phyloP scores from a whole-genome alignment of 768 basidiomycete species.

The Pholiota microspora region DNA sequence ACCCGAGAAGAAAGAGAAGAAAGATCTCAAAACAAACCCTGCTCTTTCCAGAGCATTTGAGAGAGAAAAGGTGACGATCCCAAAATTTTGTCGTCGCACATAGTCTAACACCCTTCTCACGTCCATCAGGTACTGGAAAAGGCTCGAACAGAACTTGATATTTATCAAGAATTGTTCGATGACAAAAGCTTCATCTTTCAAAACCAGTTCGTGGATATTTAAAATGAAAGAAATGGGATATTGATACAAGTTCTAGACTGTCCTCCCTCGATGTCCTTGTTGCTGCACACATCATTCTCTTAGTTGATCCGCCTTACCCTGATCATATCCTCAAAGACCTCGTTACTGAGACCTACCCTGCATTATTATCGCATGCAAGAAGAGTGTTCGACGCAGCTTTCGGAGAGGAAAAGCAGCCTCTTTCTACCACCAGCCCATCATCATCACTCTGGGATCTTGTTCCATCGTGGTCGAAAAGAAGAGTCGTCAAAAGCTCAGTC shows the following conservation, averaged over 20 bases:
- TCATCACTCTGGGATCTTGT: constrained; percentile 39
- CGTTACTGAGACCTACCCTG: constrained; percentile 53
- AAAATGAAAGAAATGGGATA: background rate
- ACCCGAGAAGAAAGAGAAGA: constrained; percentile 27
- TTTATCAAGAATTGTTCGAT: constrained; percentile 56
- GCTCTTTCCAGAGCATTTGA: constrained; percentile 57
- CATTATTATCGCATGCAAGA: constrained; percentile 56
- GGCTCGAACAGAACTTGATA: constrained; percentile 52
- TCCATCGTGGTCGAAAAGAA: constrained; percentile 28
- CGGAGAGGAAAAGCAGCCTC: constrained; percentile 17
- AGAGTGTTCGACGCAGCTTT: constrained; percentile 38
- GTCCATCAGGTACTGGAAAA: constrained; percentile 60
- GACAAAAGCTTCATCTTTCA: constrained; percentile 50
- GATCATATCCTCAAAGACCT: constrained; percentile 57
- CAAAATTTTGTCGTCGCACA: background rate
- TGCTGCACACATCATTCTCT: constrained; percentile 66
- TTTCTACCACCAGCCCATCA: constrained; percentile 12
- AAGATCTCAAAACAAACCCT: constrained; percentile 26
- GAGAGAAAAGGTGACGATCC: constrained; percentile 52
- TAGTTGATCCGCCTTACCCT: constrained; percentile 58
- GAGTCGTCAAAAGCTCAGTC: constrained; percentile 10
- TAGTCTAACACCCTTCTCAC: too few relatives aligned
- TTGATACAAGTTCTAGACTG: constrained; percentile 36
- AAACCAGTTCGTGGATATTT: constrained; percentile 35
- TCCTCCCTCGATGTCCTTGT: constrained; percentile 64